Percentiles rank a stretch among this genome's conserved stretches.
Conservation (phyloP, 306 rosid species). For the Malus domestica region ASM211411v1 NC_041799.1:22640501-22641000, state of each 20-base stretch:
- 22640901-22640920: too few species aligned
- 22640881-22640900: too few species aligned
- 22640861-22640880: too few species aligned
- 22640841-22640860: too few species aligned
- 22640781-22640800: not conserved
- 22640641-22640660: slow-evolving; percentile 11
- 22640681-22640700: not conserved
- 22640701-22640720: not conserved
- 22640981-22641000: too few species aligned
- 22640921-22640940: too few species aligned
- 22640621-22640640: slow-evolving; percentile 19
- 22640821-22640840: too few species aligned
- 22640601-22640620: slow-evolving; percentile 23
- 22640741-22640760: not conserved
- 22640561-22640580: slow-evolving; percentile 21
- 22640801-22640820: too few species aligned
- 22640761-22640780: not conserved
- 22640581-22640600: slow-evolving; percentile 23
- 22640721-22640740: not conserved
- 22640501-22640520: slow-evolving; percentile 70
- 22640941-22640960: too few species aligned
- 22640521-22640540: slow-evolving; percentile 81
- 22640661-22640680: slow-evolving; percentile 1
- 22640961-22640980: too few species aligned
- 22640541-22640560: slow-evolving; percentile 34